phyloP scores from a whole-genome alignment of 345 rosid genomes.

The Salix caprea region DNA sequence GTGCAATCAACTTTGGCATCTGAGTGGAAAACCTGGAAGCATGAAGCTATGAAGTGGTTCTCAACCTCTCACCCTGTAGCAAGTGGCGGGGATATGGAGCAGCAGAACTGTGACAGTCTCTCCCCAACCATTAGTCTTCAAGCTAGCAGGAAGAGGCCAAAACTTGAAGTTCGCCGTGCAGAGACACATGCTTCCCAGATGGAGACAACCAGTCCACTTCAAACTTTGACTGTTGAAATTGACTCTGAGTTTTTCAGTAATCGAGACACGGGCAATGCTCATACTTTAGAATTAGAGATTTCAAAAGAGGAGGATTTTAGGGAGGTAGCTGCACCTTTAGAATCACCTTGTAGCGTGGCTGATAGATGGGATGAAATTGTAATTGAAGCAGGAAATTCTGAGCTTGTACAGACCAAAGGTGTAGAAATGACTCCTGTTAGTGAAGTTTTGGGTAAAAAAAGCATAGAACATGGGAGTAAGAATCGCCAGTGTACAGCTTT shows the following conservation, averaged over 20 bases:
- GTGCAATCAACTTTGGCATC: slow-evolving; percentile 64
- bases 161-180: slow-evolving; percentile 92
- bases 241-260: slow-evolving; percentile 53
- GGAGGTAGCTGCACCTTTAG: slow-evolving; percentile 31
- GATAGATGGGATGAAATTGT: slow-evolving; percentile 71
- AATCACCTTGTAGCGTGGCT: slow-evolving; percentile 43
- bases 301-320: slow-evolving; percentile 23
- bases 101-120: slow-evolving; percentile 35
- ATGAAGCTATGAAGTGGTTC: slow-evolving; percentile 80
- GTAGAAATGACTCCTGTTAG: slow-evolving; percentile 33
- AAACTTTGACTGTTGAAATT: slow-evolving; percentile 42
- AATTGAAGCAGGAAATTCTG: slow-evolving; percentile 54
- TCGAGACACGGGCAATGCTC: slow-evolving; percentile 36
- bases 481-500: slow-evolving; percentile 86
- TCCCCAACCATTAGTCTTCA: slow-evolving; percentile 45
- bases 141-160: slow-evolving; percentile 68
- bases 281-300: slow-evolving; percentile 29
- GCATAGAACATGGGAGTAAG: slow-evolving; percentile 52
- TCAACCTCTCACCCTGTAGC: slow-evolving; percentile 47
- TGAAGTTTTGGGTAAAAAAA: slow-evolving; percentile 37
- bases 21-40: slow-evolving; percentile 99
- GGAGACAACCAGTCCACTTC: slow-evolving; percentile 42
- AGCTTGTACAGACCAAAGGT: slow-evolving; percentile 19
- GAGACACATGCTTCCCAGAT: slow-evolving; percentile 59
- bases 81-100: slow-evolving; percentile 42